phyloP scores from a whole-genome alignment of 768 basidiomycete genomes.

The Sarcodon sp. region DNA sequence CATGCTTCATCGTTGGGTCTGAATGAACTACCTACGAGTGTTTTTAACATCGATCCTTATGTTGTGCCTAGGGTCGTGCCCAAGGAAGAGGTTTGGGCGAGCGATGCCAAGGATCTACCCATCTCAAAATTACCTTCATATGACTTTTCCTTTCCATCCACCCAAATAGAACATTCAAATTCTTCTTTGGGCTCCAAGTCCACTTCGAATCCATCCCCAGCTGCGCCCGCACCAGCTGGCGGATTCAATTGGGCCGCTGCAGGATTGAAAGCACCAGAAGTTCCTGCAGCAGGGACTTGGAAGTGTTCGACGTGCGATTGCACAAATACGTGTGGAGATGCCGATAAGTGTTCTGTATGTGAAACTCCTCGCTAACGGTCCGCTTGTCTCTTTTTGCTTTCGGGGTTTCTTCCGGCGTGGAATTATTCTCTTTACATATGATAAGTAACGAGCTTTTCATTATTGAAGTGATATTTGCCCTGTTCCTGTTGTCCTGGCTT shows the following conservation, averaged over 20 bases:
- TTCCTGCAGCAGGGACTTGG: slow-evolving; percentile 28
- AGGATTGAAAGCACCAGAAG: slow-evolving; percentile 34
- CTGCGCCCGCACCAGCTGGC: slow-evolving; percentile 18
- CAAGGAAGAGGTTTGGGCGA: too few species aligned
- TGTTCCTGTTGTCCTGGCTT: too few species aligned
- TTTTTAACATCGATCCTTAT: too few species aligned
- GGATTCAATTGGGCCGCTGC: slow-evolving; percentile 54
- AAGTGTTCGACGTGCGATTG: slow-evolving; percentile 40
- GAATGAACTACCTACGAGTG: background rate
- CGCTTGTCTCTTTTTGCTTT: background rate
- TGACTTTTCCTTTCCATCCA: too few species aligned
- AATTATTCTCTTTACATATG: background rate
- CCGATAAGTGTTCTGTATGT: slow-evolving; percentile 32
- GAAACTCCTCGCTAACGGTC: slow-evolving; percentile 18
- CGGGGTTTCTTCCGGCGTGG: background rate
- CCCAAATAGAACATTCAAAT: too few species aligned
- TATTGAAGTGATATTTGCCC: too few species aligned
- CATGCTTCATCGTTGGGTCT: background rate
- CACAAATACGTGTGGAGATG: slow-evolving; percentile 21
- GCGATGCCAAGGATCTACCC: too few species aligned
- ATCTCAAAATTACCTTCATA: too few species aligned
- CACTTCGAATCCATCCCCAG: slow-evolving; percentile 10
- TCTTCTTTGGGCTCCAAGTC: background rate
- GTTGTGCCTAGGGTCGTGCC: too few species aligned
- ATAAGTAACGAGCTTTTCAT: too few species aligned